Percentiles rank a stretch among this genome's conserved stretches.
Conservation (phyloP, 371 early-diverging fungal genomes). For the Mucor plumbeus region DNA sequence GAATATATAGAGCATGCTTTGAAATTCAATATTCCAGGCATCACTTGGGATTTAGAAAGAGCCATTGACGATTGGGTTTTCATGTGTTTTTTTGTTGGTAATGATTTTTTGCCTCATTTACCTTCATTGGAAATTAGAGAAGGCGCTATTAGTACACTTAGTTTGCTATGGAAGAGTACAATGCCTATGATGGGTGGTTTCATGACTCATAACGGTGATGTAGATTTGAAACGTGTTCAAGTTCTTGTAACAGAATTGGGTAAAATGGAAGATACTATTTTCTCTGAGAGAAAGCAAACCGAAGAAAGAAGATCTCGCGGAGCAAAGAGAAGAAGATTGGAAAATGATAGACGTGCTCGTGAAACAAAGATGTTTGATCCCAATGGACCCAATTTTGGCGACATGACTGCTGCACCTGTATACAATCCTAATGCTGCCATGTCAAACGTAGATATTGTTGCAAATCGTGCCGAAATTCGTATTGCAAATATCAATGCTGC, state of each 20-base stretch:
- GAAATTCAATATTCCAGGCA: conserved; percentile 64
- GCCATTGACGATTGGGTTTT: conserved; percentile 99
- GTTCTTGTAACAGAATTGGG: conserved; percentile 83
- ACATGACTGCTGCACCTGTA: conserved; percentile 49
- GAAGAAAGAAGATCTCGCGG: conserved; percentile 49
- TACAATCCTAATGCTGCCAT: conserved; percentile 38
- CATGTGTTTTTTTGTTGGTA: conserved; percentile 99
- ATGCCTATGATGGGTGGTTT: conserved; percentile 82
- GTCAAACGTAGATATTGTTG: conserved; percentile 47
- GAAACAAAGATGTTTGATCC: conserved; percentile 37
- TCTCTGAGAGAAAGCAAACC: conserved; percentile 71
- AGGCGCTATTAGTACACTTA: conserved; percentile 93
- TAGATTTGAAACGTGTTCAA: conserved; percentile 81
- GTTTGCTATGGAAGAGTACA: conserved; percentile 85
- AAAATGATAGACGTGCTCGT: conserved; percentile 46
- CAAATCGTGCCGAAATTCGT: conserved; percentile 44
- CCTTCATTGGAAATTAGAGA: conserved; percentile 98
- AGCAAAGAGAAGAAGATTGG: conserved; percentile 49
- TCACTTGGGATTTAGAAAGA: conserved; percentile 85
- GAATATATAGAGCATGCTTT: conserved; percentile 94
- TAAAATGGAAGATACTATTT: conserved; percentile 84
- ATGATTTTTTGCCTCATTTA: conserved; percentile 99
- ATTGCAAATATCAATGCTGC: conserved; percentile 60
- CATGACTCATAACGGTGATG: conserved; percentile 85
- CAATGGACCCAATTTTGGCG: conserved; percentile 37